phyloP scores from a whole-genome alignment of 2,329 filamentous ascomycete species.

The Coccinonectria pachysandricola region DNA sequence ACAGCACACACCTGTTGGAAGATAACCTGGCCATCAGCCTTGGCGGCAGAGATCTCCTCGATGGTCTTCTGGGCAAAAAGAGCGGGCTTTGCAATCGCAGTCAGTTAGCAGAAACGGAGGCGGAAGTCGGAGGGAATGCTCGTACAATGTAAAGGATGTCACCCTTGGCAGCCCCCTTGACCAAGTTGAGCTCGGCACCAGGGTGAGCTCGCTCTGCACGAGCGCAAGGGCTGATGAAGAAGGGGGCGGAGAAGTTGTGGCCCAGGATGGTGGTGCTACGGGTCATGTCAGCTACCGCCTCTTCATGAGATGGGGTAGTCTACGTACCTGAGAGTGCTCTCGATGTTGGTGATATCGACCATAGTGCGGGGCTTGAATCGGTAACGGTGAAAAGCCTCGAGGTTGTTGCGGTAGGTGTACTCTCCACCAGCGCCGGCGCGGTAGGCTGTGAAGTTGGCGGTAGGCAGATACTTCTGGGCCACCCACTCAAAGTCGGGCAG shows the following conservation, averaged over 20 bases:
- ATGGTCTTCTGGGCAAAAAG: slow-evolving; percentile 24
- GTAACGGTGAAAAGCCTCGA: slow-evolving; percentile 42
- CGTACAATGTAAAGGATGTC: slow-evolving; percentile 39
- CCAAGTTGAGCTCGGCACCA: slow-evolving; percentile 38
- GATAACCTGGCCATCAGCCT: slow-evolving; percentile 25
- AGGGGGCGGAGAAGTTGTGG: slow-evolving; percentile 42
- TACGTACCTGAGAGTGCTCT: slow-evolving; percentile 25
- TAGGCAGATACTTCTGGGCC: slow-evolving; percentile 37
- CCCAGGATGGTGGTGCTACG: slow-evolving; percentile 38
- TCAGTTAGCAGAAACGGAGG: no score
- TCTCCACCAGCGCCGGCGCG: slow-evolving; percentile 45
- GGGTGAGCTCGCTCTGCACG: slow-evolving; percentile 33
- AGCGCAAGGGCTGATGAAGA: slow-evolving; percentile 43
- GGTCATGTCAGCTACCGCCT: slow-evolving; percentile 1
- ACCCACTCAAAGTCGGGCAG: slow-evolving; percentile 45
- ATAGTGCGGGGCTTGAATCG: slow-evolving; percentile 37
- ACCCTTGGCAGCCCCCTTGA: slow-evolving; percentile 36
- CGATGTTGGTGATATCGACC: slow-evolving; percentile 37
- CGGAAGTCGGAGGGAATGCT: no score
- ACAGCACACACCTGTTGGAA: slow-evolving; percentile 28
- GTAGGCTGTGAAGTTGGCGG: slow-evolving; percentile 44
- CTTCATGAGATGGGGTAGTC: neutral
- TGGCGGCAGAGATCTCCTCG: slow-evolving; percentile 27
- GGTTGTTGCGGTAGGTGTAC: slow-evolving; percentile 46
- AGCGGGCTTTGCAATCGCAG: slow-evolving; percentile 17